Base-by-base conservation (phyloP, 768 basidiomycete genomes). In the Cystofilobasidium ferigula region DNA sequence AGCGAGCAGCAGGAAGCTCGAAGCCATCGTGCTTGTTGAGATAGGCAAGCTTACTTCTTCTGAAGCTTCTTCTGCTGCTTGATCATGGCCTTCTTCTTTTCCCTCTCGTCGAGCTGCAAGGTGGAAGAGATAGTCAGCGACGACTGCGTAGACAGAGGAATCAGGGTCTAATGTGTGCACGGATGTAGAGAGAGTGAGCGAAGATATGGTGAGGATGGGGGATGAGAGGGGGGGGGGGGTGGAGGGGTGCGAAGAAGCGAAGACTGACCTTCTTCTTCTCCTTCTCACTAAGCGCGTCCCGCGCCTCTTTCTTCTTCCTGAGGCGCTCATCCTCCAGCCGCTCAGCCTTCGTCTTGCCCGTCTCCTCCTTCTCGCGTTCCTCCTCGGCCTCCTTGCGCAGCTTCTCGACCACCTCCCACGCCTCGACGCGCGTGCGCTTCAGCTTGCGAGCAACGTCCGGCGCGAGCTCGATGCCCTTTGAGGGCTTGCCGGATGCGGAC, bases 31-130 rank as follows among this genome's bases (percentile, higher is more conserved):
- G 48, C 6, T 5, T 51, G 5, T 51, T 28, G 28, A 16, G 6
- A n/a, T 22, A 18, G 28, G 28, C 5, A 18, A 51, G n/a, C 45
- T 24, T n/a, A 47, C 45, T 57, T 57, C 57, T 57, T 40, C 61
- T 62, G 43, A 4, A 45, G 61, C 61, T 47, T 42, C 56, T 64
- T 64, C 54, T 57, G 38, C 54, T 64, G 51, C 56, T 64, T 43
- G 54, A 57, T 57, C 45, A 54, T 42, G 9, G 56, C 56, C 57
- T 35, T 43, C 56, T 58, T 43, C 28, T 54, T 40, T 20, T 64
- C 54, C 56, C 47, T 64, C 56, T 64, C 63, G 30, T 64, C 63
- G 30, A 47, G 28, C 63, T 64, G 42, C 22, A 42, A 13, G 1
- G 53, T 6, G 26, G 42, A 28, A 13, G 28, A 63, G 14, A 20